A percentile compares a stretch with the other conserved stretches of the same genome.
phyloP scores from a whole-genome alignment of 768 basidiomycete genomes.

The Mycena filopes region DNA sequence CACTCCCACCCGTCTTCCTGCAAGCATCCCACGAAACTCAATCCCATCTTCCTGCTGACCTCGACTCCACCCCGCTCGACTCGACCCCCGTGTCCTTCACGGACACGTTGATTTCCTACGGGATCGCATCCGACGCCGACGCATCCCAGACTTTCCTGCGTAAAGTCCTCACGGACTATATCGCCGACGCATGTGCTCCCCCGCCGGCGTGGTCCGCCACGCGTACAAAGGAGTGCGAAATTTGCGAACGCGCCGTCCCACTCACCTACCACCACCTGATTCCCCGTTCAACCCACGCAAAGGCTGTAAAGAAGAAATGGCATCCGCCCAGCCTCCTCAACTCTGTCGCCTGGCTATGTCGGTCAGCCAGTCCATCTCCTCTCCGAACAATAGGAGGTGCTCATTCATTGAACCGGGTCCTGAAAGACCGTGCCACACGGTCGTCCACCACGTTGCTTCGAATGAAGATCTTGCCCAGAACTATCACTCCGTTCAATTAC shows the following conservation, averaged over 20 bases:
- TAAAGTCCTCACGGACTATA: constrained; percentile 52
- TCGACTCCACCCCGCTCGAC: constrained; percentile 51
- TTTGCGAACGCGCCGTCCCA: constrained; percentile 66
- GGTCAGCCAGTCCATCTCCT: constrained; percentile 46
- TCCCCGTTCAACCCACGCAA: constrained; percentile 62
- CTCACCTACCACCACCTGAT: constrained; percentile 73
- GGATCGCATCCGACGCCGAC: constrained; percentile 53
- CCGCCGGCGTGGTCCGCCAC: constrained; percentile 65
- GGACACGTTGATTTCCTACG: constrained; percentile 64
- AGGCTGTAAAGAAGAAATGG: constrained; percentile 68
- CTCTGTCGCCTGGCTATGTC: constrained; percentile 70
- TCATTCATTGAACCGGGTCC: constrained; percentile 17
- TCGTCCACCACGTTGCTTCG: constrained; percentile 60
- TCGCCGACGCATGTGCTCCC: constrained; percentile 58
- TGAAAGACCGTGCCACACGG: constrained; percentile 62
- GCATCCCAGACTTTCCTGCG: constrained; percentile 52
- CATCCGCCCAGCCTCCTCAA: constrained; percentile 63
- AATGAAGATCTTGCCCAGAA: constrained; percentile 62
- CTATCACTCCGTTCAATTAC: constrained; percentile 61
- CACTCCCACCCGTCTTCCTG: constrained; percentile 49
- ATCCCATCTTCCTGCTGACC: constrained; percentile 41
- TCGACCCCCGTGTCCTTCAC: constrained; percentile 52
- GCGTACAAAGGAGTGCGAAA: constrained; percentile 64
- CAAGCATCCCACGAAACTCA: constrained; percentile 52
- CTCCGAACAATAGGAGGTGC: no score